These are phyloP conservation scores for Bolboschoenus planiculmis DNA, from an alignment of 176 grass and related monocot genomes.

Conservation along the genomic window DNA sequence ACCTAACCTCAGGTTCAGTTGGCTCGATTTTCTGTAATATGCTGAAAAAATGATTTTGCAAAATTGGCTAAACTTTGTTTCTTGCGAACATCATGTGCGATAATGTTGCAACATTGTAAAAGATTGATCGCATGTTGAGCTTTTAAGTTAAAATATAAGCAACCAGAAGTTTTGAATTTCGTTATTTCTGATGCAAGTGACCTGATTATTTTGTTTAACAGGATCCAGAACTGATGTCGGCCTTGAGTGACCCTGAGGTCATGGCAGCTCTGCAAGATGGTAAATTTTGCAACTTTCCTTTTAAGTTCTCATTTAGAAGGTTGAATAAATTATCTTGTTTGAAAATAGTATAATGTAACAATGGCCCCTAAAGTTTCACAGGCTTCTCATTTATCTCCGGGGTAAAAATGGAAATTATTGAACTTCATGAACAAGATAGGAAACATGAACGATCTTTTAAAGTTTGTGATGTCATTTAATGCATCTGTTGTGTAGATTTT, in stretches of 20 bases:
- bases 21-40: neutral
- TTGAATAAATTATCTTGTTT: neutral
- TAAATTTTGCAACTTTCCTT: conserved; percentile 23
- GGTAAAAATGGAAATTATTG: neutral
- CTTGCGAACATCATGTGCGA: neutral
- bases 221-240: conserved; percentile 85
- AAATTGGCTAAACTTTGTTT: neutral
- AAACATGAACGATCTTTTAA: no score
- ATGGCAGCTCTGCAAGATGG: conserved; percentile 93
- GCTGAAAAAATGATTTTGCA: neutral
- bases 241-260: conserved; percentile 78
- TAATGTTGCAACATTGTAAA: neutral
- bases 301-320: neutral
- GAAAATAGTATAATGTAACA: neutral
- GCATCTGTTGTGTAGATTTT: neutral
- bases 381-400: neutral
- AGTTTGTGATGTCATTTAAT: neutral
- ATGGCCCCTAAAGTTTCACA: neutral
- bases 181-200: neutral
- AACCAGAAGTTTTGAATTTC: neutral
- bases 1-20: no score
- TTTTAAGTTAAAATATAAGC: neutral
- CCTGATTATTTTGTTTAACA: conserved; percentile 26
- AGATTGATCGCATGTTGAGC: neutral
- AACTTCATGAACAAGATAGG: neutral